A percentile compares a stretch with the other conserved stretches of the same genome.
These are phyloP conservation scores for Penicillium diatomitis DNA, from an alignment of 495 filamentous ascomycete species.

Conservation along the genomic window DNA sequence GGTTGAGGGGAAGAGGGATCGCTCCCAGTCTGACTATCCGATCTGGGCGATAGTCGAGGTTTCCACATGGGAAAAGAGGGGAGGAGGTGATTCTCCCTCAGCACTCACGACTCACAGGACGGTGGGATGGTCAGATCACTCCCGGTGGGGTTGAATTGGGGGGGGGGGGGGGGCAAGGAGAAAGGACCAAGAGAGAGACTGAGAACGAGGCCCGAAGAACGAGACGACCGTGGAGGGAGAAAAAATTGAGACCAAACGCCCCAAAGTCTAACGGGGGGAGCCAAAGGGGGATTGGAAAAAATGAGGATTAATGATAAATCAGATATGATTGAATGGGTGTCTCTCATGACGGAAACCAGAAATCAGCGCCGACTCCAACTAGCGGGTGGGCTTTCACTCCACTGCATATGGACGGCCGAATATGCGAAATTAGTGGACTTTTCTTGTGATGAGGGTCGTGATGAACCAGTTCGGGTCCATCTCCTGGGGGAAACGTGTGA, in stretches of 20 bases:
- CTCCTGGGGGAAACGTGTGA: no score
- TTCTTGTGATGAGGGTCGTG: no score
- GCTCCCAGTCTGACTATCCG: conserved; percentile 33
- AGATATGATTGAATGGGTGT: no score
- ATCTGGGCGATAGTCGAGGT: conserved; percentile 37
- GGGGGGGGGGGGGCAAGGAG: conserved; percentile 6
- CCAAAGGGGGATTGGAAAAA: conserved; percentile 4
- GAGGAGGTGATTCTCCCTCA: conserved; percentile 10
- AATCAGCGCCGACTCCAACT: no score
- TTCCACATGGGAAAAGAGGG: conserved; percentile 32
- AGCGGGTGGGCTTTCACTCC: no score
- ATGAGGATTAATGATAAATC: conserved; percentile 5
- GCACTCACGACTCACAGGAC: neutral
- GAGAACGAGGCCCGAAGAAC: conserved; percentile 6
- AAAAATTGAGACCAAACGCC: conserved; percentile 6
- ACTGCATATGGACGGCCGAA: no score
- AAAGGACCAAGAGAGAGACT: neutral
- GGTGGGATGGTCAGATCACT: no score
- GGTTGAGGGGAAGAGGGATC: conserved; percentile 24
- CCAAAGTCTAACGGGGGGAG: conserved; percentile 8
- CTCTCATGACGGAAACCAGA: no score
- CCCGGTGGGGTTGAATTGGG: neutral
- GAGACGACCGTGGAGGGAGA: conserved; percentile 5
- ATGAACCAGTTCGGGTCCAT: no score
- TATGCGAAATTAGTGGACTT: no score